phyloP scores from a whole-genome alignment of 225 moss, liverwort and hornwort species.

The Sphagnum contortum region DNA sequence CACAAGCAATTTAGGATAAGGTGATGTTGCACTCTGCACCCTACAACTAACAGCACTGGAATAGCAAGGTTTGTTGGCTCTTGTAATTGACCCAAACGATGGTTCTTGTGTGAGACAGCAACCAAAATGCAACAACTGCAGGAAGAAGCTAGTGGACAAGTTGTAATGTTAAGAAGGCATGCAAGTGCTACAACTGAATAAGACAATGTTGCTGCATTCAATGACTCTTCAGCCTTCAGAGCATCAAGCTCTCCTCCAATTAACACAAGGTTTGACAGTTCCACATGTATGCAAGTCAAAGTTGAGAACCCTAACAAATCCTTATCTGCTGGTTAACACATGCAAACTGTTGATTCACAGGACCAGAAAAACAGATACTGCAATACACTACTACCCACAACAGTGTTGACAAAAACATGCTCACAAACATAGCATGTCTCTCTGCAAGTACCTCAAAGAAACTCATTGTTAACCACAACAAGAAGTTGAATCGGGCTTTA shows the following conservation, averaged over 20 bases:
- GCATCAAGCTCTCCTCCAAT: conserved; percentile 70
- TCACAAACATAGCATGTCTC: no score
- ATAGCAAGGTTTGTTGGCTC: conserved; percentile 72
- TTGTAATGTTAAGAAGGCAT: neutral
- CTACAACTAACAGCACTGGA: conserved; percentile 79
- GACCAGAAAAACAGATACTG: no score
- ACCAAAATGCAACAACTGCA: no score
- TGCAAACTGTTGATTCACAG: neutral
- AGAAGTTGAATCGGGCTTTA: no score
- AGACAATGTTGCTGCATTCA: conserved; percentile 64
- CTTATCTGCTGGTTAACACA: neutral
- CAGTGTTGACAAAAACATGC: no score
- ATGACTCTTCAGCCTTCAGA: conserved; percentile 52
- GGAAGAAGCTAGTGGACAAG: no score
- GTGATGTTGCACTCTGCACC: conserved; percentile 86
- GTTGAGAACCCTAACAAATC: neutral
- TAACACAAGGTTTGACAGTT: conserved; percentile 57
- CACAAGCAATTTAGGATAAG: conserved; percentile 83
- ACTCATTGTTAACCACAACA: no score
- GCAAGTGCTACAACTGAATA: conserved; percentile 37
- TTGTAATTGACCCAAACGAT: conserved; percentile 15
- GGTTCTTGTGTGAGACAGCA: no score
- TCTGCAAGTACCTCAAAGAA: no score
- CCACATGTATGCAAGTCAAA: conserved; percentile 30
- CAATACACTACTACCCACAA: no score